These are phyloP conservation scores for Zymoseptoria passerinii DNA, from an alignment of 2,329 filamentous ascomycete species.

Conservation along the genomic window DNA sequence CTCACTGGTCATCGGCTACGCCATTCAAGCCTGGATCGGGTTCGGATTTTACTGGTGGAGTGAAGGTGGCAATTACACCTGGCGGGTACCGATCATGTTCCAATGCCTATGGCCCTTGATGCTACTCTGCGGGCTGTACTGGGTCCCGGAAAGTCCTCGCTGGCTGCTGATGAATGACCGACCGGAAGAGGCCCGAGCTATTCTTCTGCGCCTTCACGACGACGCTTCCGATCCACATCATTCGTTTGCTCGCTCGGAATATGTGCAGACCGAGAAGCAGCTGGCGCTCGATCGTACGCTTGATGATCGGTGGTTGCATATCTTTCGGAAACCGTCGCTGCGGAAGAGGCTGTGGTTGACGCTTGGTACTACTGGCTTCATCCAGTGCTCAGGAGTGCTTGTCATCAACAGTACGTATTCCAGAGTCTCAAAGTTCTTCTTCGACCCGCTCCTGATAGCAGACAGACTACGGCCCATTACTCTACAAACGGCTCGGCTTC, in stretches of 20 bases:
- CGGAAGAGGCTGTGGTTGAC: slow-evolving; percentile 22
- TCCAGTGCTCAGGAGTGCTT: slow-evolving; percentile 26
- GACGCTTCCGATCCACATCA: slow-evolving; percentile 19
- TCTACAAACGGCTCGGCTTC: slow-evolving; percentile 27
- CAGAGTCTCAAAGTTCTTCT: background rate
- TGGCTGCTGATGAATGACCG: slow-evolving; percentile 20
- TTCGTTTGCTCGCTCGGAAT: slow-evolving; percentile 23
- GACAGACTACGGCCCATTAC: slow-evolving; percentile 22
- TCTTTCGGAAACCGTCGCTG: slow-evolving; percentile 24
- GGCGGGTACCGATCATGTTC: slow-evolving; percentile 12
- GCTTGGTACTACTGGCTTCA: slow-evolving; percentile 24
- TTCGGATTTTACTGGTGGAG: slow-evolving; percentile 16
- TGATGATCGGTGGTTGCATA: slow-evolving; percentile 19
- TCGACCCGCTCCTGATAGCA: background rate
- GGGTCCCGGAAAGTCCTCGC: slow-evolving; percentile 17
- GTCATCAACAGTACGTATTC: slow-evolving; percentile 19
- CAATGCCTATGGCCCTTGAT: slow-evolving; percentile 13
- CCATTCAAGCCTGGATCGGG: slow-evolving; percentile 11
- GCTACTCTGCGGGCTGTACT: slow-evolving; percentile 9
- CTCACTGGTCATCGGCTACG: slow-evolving; percentile 13
- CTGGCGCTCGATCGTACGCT: slow-evolving; percentile 24
- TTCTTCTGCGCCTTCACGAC: slow-evolving; percentile 20
- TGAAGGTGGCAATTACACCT: slow-evolving; percentile 10
- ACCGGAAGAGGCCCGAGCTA: slow-evolving; percentile 14
- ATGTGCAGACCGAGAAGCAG: slow-evolving; percentile 26